Evolutionary conservation across 2,329 filamentous ascomycete species (phyloP).

Genomic region (Penicillium paneum): DNA sequence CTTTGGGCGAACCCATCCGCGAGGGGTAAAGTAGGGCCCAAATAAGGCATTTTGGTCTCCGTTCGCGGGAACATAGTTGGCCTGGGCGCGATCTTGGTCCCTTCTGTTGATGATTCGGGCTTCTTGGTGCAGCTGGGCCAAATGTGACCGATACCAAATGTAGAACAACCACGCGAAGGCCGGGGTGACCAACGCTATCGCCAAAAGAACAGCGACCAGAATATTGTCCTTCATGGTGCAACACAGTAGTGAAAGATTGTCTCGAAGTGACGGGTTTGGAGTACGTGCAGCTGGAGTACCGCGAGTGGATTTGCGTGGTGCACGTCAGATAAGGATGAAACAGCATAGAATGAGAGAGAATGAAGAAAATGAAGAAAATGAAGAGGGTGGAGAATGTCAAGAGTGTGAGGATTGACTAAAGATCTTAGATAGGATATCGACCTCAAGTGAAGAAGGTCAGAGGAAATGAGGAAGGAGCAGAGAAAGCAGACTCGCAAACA

Average conservation of each 20-base stretch:
- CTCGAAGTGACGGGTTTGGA: not conserved
- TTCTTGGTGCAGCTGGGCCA: not conserved
- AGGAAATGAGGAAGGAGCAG: not conserved
- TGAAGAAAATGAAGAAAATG: not conserved
- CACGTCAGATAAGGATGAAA: not conserved
- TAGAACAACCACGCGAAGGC: conserved; percentile 4
- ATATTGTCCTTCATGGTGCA: conserved; percentile 18
- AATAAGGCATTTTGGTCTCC: not conserved
- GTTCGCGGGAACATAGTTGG: not conserved
- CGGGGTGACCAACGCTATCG: not conserved
- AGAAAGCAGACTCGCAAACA: not conserved
- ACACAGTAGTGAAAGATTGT: not conserved
- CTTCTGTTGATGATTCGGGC: not conserved
- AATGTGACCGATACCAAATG: conserved; percentile 7
- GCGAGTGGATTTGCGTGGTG: not conserved
- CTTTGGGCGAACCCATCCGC: conserved; percentile 5
- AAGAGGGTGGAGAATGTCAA: no score
- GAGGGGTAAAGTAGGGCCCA: not conserved
- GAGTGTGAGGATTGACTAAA: not conserved
- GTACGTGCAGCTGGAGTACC: not conserved
- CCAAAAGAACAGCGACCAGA: conserved; percentile 14
- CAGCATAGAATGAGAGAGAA: not conserved
- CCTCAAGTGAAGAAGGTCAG: not conserved
- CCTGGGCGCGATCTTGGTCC: conserved; percentile 3
- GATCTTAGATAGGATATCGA: not conserved